Conservation (phyloP, 768 basidiomycete species). For the Tulasnella sp. region DNA sequence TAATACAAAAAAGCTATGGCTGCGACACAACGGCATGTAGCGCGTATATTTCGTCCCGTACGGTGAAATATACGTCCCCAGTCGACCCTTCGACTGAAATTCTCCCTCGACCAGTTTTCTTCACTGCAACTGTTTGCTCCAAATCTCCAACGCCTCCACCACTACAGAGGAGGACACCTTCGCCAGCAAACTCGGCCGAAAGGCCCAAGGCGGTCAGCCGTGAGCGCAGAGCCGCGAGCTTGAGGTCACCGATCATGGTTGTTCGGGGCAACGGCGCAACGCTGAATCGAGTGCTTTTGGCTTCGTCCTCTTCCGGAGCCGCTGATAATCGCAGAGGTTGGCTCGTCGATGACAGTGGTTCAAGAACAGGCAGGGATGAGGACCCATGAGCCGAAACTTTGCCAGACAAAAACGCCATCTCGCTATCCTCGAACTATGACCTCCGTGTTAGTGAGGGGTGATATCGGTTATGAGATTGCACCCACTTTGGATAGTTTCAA, state of each 20-base stretch:
- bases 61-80: conserved; percentile 83
- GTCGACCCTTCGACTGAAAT: conserved; percentile 88
- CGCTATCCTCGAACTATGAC: conserved; percentile 92
- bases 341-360: conserved; percentile 37
- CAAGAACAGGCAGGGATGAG: conserved; percentile 84
- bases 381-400: conserved; percentile 80
- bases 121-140: conserved; percentile 66
- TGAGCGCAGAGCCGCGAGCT: conserved; percentile 83
- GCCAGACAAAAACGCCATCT: conserved; percentile 89
- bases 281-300: conserved; percentile 49
- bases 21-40: conserved; percentile 80
- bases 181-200: conserved; percentile 92
- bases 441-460: background rate
- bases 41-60: conserved; percentile 84
- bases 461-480: conserved; percentile 24
- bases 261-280: conserved; percentile 71
- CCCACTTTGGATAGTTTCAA: conserved; percentile 84
- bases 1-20: background rate
- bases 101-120: conserved; percentile 78
- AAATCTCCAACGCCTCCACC: conserved; percentile 51
- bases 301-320: conserved; percentile 32
- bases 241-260: conserved; percentile 96
- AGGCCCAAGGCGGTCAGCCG: conserved; percentile 70
- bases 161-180: conserved; percentile 90
- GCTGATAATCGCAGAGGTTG: conserved; percentile 29